Conservation (phyloP, 2,329 filamentous ascomycete genomes). For the Beauveria medogensis region DNA sequence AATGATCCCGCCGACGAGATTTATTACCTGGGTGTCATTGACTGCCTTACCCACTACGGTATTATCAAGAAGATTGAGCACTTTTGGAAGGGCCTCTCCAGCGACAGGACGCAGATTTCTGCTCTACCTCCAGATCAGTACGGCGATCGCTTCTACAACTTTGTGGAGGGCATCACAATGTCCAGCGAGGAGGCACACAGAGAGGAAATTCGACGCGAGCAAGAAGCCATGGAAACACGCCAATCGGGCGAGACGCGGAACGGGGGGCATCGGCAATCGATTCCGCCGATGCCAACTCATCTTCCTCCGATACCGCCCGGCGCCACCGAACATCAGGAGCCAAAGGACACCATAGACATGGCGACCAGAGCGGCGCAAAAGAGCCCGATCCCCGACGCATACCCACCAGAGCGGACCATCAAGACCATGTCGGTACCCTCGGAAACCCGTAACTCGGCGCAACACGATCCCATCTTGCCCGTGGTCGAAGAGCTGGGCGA, state of each 20-base stretch:
- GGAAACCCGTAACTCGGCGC: slow-evolving; percentile 43
- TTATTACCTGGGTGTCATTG: slow-evolving; percentile 97
- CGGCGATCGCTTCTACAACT: slow-evolving; percentile 87
- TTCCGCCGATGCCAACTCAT: slow-evolving; percentile 39
- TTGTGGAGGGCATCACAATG: slow-evolving; percentile 86
- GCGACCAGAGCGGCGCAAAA: slow-evolving; percentile 31
- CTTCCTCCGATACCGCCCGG: slow-evolving; percentile 36
- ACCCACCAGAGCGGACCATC: slow-evolving; percentile 56
- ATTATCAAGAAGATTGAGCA: slow-evolving; percentile 91
- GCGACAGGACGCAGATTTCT: slow-evolving; percentile 80
- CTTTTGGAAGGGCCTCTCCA: slow-evolving; percentile 89
- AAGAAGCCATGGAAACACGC: slow-evolving; percentile 42
- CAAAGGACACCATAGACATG: slow-evolving; percentile 31
- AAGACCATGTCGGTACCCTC: slow-evolving; percentile 21
- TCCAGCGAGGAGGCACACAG: slow-evolving; percentile 74
- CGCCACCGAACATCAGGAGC: slow-evolving; percentile 25
- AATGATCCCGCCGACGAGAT: slow-evolving; percentile 80
- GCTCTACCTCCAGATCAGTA: slow-evolving; percentile 86
- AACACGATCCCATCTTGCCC: slow-evolving; percentile 56
- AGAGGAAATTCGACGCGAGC: slow-evolving; percentile 52
- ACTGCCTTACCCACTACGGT: slow-evolving; percentile 94
- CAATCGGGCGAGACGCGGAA: slow-evolving; percentile 30
- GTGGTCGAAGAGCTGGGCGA: slow-evolving; percentile 90
- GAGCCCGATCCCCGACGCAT: slow-evolving; percentile 29
- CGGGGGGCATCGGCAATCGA: slow-evolving; percentile 24